Evolutionary conservation across 2,329 filamentous ascomycete genomes (phyloP).

Genomic region (Epichloe uncinata): DNA sequence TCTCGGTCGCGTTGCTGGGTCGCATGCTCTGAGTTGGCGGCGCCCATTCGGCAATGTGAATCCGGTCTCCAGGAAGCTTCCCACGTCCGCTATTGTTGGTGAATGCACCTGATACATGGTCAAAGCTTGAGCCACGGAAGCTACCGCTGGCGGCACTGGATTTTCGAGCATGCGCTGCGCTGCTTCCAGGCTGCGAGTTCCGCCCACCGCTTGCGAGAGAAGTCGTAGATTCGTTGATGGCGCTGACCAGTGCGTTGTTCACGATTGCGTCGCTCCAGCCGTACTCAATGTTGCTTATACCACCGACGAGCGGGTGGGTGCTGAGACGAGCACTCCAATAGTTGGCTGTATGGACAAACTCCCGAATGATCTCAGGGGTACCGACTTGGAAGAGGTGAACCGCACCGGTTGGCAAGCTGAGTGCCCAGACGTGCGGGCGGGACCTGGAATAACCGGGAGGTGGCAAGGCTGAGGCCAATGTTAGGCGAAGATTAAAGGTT

Average conservation of each 20-base stretch:
- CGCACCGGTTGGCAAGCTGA: slow-evolving; percentile 82
- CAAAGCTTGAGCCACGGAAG: slow-evolving; percentile 45
- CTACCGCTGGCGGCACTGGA: slow-evolving; percentile 38
- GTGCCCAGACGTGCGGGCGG: slow-evolving; percentile 83
- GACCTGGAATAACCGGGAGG: slow-evolving; percentile 85
- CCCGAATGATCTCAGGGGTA: slow-evolving; percentile 83
- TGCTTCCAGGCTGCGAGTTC: slow-evolving; percentile 37
- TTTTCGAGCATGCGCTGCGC: slow-evolving; percentile 26
- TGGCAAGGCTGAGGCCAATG: slow-evolving; percentile 79
- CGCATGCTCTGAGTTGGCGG: slow-evolving; percentile 86
- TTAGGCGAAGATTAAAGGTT: slow-evolving; percentile 78
- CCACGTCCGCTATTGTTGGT: slow-evolving; percentile 34
- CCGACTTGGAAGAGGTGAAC: slow-evolving; percentile 98
- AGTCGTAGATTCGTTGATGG: slow-evolving; percentile 34
- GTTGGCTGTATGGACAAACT: slow-evolving; percentile 89
- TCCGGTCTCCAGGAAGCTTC: slow-evolving; percentile 72
- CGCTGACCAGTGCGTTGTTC: slow-evolving; percentile 40
- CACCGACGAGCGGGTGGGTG: slow-evolving; percentile 83
- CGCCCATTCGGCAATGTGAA: slow-evolving; percentile 75
- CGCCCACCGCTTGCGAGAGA: slow-evolving; percentile 19
- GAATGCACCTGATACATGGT: slow-evolving; percentile 41
- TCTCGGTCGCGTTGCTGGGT: slow-evolving; percentile 62
- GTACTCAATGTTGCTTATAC: slow-evolving; percentile 94
- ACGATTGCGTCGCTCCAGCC: slow-evolving; percentile 86
- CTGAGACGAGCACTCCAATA: slow-evolving; percentile 95